phyloP scores from a whole-genome alignment of 495 filamentous ascomycete species.

The Xylaria grammica region DNA sequence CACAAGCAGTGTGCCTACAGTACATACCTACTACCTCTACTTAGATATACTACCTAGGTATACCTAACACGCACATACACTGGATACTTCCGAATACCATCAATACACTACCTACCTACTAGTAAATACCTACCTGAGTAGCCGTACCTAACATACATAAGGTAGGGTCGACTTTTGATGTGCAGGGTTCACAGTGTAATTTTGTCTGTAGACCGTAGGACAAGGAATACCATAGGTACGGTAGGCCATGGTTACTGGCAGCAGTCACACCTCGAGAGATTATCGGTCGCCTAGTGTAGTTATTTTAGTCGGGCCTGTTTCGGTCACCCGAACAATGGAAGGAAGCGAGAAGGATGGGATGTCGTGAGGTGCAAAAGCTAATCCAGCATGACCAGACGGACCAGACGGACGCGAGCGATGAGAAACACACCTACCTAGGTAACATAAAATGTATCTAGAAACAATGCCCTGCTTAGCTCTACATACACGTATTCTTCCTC shows the following conservation, averaged over 20 bases:
- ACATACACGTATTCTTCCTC: background rate
- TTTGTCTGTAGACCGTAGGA: background rate
- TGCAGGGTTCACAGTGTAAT: constrained; percentile 14
- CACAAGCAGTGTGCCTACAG: too few species aligned
- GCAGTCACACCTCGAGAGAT: constrained; percentile 10
- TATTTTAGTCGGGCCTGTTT: constrained; percentile 13
- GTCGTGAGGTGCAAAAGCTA: constrained; percentile 1
- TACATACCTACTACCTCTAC: too few species aligned
- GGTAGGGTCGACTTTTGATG: constrained; percentile 3
- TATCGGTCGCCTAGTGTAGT: constrained; percentile 14
- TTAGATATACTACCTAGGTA: too few species aligned
- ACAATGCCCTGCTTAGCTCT: background rate
- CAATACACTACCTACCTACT: too few species aligned
- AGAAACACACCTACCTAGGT: background rate
- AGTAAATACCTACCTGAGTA: too few species aligned
- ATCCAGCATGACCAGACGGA: background rate
- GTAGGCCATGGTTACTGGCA: constrained; percentile 10
- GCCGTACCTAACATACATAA: constrained; percentile 7
- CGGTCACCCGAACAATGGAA: constrained; percentile 20
- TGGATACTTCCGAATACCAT: too few species aligned
- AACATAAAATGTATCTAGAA: background rate
- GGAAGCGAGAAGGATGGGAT: constrained; percentile 22
- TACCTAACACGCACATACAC: too few species aligned
- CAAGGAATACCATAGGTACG: background rate
- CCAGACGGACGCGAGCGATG: background rate